Conservation (phyloP, 2,329 filamentous ascomycete species). For the Daldinia sp. region DNA sequence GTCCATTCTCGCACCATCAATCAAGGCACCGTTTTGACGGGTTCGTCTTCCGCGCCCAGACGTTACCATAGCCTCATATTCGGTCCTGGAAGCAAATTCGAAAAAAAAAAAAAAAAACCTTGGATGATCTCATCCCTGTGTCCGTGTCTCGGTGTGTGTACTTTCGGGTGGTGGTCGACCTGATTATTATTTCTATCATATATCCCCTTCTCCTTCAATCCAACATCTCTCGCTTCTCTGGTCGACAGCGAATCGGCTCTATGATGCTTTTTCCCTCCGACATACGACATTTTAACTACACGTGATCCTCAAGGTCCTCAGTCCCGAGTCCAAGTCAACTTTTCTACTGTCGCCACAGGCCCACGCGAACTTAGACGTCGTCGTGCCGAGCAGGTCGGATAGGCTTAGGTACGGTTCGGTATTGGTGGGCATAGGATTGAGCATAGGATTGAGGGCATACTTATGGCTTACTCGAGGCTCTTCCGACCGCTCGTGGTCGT, state of each 20-base stretch:
- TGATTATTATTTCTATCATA: conserved; percentile 23
- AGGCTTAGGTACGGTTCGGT: not conserved
- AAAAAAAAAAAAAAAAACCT: too few species aligned
- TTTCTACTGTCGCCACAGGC: conserved; percentile 1
- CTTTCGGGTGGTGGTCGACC: not conserved
- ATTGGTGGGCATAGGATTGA: conserved; percentile 1
- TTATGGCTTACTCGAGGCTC: conserved; percentile 17
- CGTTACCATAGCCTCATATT: conserved; percentile 23
- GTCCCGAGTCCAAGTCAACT: conserved; percentile 8
- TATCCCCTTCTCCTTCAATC: conserved; percentile 9
- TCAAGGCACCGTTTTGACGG: conserved; percentile 26
- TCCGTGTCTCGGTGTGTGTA: conserved; percentile 15
- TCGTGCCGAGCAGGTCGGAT: not conserved
- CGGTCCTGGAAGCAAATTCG: conserved; percentile 10
- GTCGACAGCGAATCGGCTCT: conserved; percentile 5
- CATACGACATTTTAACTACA: conserved; percentile 15
- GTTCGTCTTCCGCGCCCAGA: conserved; percentile 24
- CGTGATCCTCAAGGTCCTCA: conserved; percentile 8
- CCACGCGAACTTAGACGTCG: not conserved
- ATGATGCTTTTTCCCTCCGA: conserved; percentile 11
- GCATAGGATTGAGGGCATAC: conserved; percentile 9
- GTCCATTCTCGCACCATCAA: conserved; percentile 24
- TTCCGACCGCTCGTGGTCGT: conserved; percentile 28
- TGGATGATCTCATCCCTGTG: conserved; percentile 28
- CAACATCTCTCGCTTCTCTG: conserved; percentile 10